phyloP scores from a whole-genome alignment of 2,329 filamentous ascomycete genomes.

The Xylaria polymorpha region DNA sequence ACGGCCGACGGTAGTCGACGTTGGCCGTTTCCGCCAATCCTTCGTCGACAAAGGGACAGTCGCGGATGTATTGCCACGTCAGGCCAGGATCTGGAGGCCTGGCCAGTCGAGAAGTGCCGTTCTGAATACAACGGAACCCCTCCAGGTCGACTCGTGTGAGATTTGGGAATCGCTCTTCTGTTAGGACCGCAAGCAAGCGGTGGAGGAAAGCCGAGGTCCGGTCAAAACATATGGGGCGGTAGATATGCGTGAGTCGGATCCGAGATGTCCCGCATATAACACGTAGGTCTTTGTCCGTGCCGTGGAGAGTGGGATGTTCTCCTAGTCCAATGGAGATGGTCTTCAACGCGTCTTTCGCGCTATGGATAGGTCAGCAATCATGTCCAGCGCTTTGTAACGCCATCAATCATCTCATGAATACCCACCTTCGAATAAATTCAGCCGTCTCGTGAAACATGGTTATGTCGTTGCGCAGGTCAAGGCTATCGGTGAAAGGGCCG shows the following conservation, averaged over 20 bases:
- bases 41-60: too few relatives aligned
- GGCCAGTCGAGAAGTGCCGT: too few relatives aligned
- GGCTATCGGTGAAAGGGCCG: background rate
- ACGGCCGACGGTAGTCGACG: background rate
- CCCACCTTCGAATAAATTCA: background rate
- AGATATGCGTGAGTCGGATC: background rate
- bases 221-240: background rate
- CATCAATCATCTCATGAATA: too few relatives aligned
- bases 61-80: too few relatives aligned
- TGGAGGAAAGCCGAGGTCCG: slow-evolving; percentile 7
- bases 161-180: background rate
- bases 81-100: too few relatives aligned
- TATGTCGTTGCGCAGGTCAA: background rate
- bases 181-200: background rate
- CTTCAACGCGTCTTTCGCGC: slow-evolving; percentile 4
- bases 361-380: background rate
- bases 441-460: slow-evolving; percentile 1
- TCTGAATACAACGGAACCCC: too few relatives aligned
- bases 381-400: too few relatives aligned
- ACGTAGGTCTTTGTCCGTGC: background rate
- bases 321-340: background rate
- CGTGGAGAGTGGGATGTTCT: background rate
- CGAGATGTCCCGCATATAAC: background rate
- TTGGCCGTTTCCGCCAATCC: background rate
- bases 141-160: too few relatives aligned